phyloP scores from a whole-genome alignment of 495 filamentous ascomycete genomes.

The Neurospora sublineolata region DNA sequence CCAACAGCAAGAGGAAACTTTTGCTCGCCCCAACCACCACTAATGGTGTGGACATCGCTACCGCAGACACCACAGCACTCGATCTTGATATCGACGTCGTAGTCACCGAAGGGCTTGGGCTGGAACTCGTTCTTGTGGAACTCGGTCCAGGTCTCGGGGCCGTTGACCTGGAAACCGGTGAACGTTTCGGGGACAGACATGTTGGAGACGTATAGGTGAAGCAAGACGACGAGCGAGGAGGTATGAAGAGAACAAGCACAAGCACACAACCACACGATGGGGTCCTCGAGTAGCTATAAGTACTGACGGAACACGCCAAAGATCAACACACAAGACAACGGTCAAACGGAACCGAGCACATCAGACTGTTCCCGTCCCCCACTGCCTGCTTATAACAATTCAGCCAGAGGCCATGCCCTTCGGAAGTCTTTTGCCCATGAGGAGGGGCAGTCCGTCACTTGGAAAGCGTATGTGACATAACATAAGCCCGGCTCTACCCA shows the following conservation, averaged over 20 bases:
- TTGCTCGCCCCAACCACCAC: conserved; percentile 43
- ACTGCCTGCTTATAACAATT: neutral
- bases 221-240: neutral
- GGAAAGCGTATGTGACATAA: neutral
- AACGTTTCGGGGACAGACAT: conserved; percentile 31
- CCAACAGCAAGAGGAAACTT: conserved; percentile 43
- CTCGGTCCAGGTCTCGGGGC: conserved; percentile 37
- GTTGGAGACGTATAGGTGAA: neutral
- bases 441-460: neutral
- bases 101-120: conserved; percentile 47
- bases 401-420: neutral
- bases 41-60: conserved; percentile 46
- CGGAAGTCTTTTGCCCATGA: neutral
- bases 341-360: neutral
- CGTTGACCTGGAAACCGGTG: conserved; percentile 45
- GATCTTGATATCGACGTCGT: conserved; percentile 48
- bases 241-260: neutral
- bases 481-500: neutral
- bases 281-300: neutral
- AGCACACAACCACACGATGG: neutral
- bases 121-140: conserved; percentile 47
- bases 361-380: neutral
- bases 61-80: conserved; percentile 45
- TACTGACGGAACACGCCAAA: neutral
- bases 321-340: neutral